phyloP scores from a whole-genome alignment of 257 asterid species.

The Haberlea rhodopensis region DNA sequence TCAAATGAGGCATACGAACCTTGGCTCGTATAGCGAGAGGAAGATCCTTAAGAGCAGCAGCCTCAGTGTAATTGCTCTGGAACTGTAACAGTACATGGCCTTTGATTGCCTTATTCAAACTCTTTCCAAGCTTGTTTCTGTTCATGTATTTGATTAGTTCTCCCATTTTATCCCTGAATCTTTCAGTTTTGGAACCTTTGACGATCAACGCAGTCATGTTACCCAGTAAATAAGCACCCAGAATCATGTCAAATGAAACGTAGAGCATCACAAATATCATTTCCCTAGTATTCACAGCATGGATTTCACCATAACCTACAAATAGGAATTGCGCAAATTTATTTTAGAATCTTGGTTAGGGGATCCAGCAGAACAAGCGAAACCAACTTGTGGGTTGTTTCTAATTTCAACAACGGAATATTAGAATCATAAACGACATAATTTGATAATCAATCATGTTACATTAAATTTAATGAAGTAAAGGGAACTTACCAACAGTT shows the following conservation, averaged over 20 bases:
- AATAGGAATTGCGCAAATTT: not conserved
- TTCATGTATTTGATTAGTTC: slow-evolving; percentile 57
- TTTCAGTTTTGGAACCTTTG: slow-evolving; percentile 72
- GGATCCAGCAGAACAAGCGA: too few species aligned
- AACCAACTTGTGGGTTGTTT: too few species aligned
- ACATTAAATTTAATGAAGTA: not conserved
- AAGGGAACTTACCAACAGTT: slow-evolving; percentile 57
- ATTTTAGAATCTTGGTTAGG: too few species aligned
- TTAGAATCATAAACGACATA: not conserved
- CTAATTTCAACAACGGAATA: too few species aligned
- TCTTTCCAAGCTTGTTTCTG: slow-evolving; percentile 57
- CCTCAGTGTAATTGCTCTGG: slow-evolving; percentile 46
- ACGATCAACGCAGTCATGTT: slow-evolving; percentile 82
- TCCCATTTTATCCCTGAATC: slow-evolving; percentile 63
- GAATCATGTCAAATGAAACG: slow-evolving; percentile 74
- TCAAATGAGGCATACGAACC: slow-evolving; percentile 32
- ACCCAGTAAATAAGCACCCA: slow-evolving; percentile 75
- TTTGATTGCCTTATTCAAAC: slow-evolving; percentile 47
- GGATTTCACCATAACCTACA: slow-evolving; percentile 73
- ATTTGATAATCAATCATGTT: not conserved
- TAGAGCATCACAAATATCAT: slow-evolving; percentile 76
- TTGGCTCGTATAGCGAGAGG: slow-evolving; percentile 61
- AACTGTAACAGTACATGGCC: slow-evolving; percentile 61
- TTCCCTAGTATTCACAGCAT: slow-evolving; percentile 65
- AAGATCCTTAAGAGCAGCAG: slow-evolving; percentile 55